Conservation (phyloP, 768 basidiomycete genomes). For the Agrocybe chaxingu region DNA sequence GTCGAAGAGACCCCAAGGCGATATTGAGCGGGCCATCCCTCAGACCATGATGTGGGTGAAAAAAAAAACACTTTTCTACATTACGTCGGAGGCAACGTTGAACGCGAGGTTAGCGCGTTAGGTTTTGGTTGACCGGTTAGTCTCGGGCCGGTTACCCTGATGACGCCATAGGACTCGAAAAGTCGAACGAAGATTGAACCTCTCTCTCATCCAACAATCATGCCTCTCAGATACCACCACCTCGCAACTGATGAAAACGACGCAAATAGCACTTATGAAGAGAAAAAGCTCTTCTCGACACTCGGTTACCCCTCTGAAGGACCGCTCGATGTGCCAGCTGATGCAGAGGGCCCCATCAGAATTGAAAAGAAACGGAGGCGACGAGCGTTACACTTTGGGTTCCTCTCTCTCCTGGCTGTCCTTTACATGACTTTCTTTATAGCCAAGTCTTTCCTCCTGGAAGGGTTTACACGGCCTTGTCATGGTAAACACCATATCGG, state of each 20-base stretch:
- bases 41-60: too few relatives aligned
- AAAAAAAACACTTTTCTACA: too few relatives aligned
- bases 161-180: too few relatives aligned
- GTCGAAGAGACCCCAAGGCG: too few relatives aligned
- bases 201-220: neutral
- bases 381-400: conserved; percentile 2
- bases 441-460: neutral
- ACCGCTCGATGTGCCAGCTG: neutral
- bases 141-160: too few relatives aligned
- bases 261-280: neutral
- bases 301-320: too few relatives aligned
- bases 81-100: too few relatives aligned
- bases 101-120: too few relatives aligned
- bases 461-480: conserved; percentile 6
- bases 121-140: too few relatives aligned
- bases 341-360: neutral
- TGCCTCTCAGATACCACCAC: neutral
- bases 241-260: neutral
- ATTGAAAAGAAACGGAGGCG: neutral
- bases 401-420: conserved; percentile 10
- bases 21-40: too few relatives aligned
- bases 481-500: neutral
- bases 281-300: too few relatives aligned
- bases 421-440: conserved; percentile 15
- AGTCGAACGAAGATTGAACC: neutral